These are phyloP conservation scores for Salix exigua DNA, from an alignment of 345 rosid genomes.

Conservation along the genomic window DNA sequence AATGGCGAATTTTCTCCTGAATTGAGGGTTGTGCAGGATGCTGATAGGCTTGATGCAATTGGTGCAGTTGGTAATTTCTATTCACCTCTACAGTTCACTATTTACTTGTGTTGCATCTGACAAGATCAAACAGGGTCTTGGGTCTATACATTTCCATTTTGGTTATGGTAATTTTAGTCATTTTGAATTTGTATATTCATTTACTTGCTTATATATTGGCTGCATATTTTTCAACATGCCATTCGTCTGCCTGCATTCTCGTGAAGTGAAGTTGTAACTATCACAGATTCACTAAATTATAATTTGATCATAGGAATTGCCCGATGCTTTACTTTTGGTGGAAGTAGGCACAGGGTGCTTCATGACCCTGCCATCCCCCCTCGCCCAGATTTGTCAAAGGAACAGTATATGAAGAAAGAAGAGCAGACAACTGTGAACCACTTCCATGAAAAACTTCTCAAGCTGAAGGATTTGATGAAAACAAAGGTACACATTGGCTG, in stretches of 20 bases:
- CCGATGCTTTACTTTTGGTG: conserved; percentile 88
- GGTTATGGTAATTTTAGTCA: not conserved
- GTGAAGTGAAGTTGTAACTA: not conserved
- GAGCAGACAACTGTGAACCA: conserved; percentile 79
- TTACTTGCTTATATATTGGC: not conserved
- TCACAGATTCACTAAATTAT: not conserved
- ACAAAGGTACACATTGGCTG: conserved; percentile 43
- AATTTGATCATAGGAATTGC: conserved; percentile 57
- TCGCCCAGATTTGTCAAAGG: conserved; percentile 65
- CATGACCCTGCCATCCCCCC: conserved; percentile 73
- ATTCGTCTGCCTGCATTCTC: not conserved
- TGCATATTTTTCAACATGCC: not conserved
- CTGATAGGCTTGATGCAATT: conserved; percentile 89
- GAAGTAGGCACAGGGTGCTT: conserved; percentile 67
- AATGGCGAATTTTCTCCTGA: conserved; percentile 47
- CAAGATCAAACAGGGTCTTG: too few relatives aligned
- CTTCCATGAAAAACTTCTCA: conserved; percentile 85
- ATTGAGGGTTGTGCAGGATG: conserved; percentile 92
- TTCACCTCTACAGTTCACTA: too few relatives aligned
- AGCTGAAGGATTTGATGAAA: conserved; percentile 74
- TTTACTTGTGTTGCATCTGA: too few relatives aligned
- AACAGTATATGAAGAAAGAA: conserved; percentile 63
- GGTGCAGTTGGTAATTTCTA: conserved; percentile 66
- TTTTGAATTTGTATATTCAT: not conserved
- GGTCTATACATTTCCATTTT: too few relatives aligned